Percentiles rank a stretch among this genome's conserved stretches.
Conservation (phyloP, 2,329 filamentous ascomycete genomes). For the Aureobasidium mangrovei region DNA sequence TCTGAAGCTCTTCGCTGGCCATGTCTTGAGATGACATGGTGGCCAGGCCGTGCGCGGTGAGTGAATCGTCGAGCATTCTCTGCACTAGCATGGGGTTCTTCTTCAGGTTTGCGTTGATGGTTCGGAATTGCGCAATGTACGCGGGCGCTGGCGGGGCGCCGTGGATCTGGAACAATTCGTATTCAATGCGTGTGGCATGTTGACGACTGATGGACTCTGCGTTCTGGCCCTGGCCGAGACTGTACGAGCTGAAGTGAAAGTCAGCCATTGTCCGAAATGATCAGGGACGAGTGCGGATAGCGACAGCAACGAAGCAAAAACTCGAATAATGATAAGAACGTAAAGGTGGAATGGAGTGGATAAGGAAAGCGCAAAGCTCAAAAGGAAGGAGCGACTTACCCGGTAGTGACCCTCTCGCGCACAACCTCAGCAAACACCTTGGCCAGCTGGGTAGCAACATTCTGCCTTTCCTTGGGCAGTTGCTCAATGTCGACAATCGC, state of each 20-base stretch:
- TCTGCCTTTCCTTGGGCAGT: constrained; percentile 58
- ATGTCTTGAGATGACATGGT: constrained; percentile 85
- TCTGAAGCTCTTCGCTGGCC: constrained; percentile 81
- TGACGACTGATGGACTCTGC: constrained; percentile 57
- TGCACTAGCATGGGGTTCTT: constrained; percentile 71
- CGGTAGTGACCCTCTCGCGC: constrained; percentile 56
- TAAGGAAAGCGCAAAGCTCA: not conserved
- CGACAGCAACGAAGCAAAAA: not conserved
- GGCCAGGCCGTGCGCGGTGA: constrained; percentile 70
- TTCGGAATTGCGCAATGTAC: constrained; percentile 59
- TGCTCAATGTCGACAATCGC: constrained; percentile 34
- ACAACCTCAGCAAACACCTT: constrained; percentile 62
- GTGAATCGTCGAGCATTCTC: constrained; percentile 61
- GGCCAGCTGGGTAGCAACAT: constrained; percentile 59
- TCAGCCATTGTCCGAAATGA: not conserved
- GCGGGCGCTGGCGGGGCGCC: constrained; percentile 40
- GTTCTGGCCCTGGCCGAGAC: constrained; percentile 54
- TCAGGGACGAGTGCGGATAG: not conserved
- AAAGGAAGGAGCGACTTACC: constrained; percentile 24
- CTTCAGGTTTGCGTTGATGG: constrained; percentile 79
- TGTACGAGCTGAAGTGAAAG: constrained; percentile 36
- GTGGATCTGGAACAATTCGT: constrained; percentile 50
- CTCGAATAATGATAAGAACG: not conserved
- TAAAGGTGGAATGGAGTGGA: not conserved
- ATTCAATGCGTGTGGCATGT: constrained; percentile 72